A percentile compares a stretch with the other conserved stretches of the same genome.
phyloP scores from a whole-genome alignment of 345 rosid genomes.

The Dipteronia sinensis region DNA sequence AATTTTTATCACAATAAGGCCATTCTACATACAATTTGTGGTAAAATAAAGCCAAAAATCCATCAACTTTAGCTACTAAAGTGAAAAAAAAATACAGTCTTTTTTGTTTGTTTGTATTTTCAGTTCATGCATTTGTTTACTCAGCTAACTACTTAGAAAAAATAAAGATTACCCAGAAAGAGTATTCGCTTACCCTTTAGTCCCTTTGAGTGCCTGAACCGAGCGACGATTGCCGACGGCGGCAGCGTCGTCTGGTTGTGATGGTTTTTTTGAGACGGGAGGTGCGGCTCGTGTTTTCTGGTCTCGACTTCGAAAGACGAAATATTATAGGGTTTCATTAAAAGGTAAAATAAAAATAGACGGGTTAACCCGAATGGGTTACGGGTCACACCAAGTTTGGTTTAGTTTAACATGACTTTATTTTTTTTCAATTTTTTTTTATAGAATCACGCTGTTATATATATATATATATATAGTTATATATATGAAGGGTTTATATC shows the following conservation, averaged over 20 bases:
- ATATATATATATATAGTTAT: too few relatives aligned
- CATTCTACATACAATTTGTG: neutral
- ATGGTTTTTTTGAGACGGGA: too few relatives aligned
- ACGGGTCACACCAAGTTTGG: neutral
- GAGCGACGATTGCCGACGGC: neutral
- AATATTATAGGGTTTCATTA: neutral
- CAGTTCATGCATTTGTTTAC: neutral
- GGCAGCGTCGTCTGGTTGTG: neutral
- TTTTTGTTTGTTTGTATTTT: neutral
- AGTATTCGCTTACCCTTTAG: neutral
- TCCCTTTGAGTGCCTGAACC: neutral
- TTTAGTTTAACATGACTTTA: too few relatives aligned
- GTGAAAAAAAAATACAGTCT: neutral
- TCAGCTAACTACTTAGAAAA: neutral
- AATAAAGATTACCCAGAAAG: neutral
- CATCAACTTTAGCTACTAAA: neutral
- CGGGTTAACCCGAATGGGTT: neutral
- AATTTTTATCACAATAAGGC: neutral
- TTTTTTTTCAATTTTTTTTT: too few relatives aligned
- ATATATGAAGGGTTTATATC: too few relatives aligned
- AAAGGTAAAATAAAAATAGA: neutral
- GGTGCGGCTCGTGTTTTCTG: neutral
- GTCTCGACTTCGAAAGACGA: neutral
- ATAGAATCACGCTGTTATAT: too few relatives aligned
- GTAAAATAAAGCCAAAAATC: neutral